Base-by-base conservation (phyloP, 2,329 filamentous ascomycete species). In the Aspergillus terreus region DNA sequence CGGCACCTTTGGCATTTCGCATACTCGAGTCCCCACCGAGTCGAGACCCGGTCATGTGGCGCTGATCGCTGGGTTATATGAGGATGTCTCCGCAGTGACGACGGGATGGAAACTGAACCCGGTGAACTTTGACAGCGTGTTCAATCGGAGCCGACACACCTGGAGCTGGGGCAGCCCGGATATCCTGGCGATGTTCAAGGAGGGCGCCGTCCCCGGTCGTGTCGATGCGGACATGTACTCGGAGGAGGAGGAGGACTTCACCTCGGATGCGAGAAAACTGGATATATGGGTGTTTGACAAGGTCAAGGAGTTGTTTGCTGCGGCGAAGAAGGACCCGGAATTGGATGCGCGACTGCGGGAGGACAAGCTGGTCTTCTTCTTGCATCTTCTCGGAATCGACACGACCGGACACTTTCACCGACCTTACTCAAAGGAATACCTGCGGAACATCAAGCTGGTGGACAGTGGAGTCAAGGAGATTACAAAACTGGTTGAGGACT, bases 121-220 rank as follows among this genome's bases (percentile, higher is more conserved):
- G 0, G 94, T 99, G 65, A 88, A 97, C 67, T 99, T 99, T 65
- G 94, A 99, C 75, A 97, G 92, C 65, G 91, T 99, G 10, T 99
- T 99, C 81, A 99, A 99, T 70, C 84, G 90, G 56, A 97, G 92
- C 67, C 81, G 87, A 43, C 95, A 99, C 73, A 99, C 95, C 6
- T 99, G 94, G 94, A 96, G 92, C 71, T 99, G 94, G 94, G 94
- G 94, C 2, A 96, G 92, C 66, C 94, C 94, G 1, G 94, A 99
- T 72, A 99, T 99, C 63, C 74, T 99, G 59, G 89, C 89, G 49
- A 99, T 99, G 94, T 99, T 99, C 68, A 85, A 95, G 67, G 82
- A 91, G 51, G 94, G 94, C n/a, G 92, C 94, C 21, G 84, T 89
- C 9, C 87, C 89, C 0, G 92, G 92, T 6, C 81, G 87, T 56